Conservation (phyloP, 2,329 filamentous ascomycete genomes). For the Rhynchosporium secalis region DNA sequence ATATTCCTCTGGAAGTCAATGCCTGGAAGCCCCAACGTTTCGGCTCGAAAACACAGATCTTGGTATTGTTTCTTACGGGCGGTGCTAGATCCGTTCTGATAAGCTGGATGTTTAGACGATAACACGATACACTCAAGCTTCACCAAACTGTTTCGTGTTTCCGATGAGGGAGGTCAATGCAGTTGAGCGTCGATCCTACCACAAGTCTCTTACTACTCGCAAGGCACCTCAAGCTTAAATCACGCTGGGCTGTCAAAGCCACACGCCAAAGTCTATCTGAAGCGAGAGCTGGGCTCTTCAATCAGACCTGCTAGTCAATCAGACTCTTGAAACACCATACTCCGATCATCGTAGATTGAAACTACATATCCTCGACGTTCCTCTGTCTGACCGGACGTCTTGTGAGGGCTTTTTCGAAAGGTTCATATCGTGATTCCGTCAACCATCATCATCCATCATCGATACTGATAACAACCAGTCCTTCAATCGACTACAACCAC, state of each 20-base stretch:
- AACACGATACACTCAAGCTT: conserved; percentile 37
- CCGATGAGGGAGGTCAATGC: conserved; percentile 38
- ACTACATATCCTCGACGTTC: conserved; percentile 31
- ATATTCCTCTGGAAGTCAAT: conserved; percentile 29
- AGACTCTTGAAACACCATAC: conserved; percentile 35
- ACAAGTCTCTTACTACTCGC: conserved; percentile 31
- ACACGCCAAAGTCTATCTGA: conserved; percentile 35
- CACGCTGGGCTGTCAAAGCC: conserved; percentile 34
- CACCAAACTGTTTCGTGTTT: conserved; percentile 38
- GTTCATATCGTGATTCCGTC: conserved; percentile 30
- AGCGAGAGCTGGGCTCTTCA: conserved; percentile 30
- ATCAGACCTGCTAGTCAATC: conserved; percentile 32
- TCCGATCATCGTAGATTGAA: conserved; percentile 32
- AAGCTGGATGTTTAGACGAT: conserved; percentile 37
- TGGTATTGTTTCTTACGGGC: conserved; percentile 32
- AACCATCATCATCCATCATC: conserved; percentile 15
- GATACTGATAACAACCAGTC: conserved; percentile 12
- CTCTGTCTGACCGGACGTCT: conserved; percentile 27
- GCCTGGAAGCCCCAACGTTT: conserved; percentile 32
- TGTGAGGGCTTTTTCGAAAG: conserved; percentile 25
- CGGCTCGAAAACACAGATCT: conserved; percentile 29
- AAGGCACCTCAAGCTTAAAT: conserved; percentile 31
- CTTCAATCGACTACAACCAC: conserved; percentile 9
- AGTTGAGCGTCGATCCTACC: conserved; percentile 36
- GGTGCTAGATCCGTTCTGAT: conserved; percentile 34